Evolutionary conservation across 2,329 filamentous ascomycete genomes (phyloP), one percentile per base, ranked within the genome.

Genomic region (Apiospora aurea): DNA sequence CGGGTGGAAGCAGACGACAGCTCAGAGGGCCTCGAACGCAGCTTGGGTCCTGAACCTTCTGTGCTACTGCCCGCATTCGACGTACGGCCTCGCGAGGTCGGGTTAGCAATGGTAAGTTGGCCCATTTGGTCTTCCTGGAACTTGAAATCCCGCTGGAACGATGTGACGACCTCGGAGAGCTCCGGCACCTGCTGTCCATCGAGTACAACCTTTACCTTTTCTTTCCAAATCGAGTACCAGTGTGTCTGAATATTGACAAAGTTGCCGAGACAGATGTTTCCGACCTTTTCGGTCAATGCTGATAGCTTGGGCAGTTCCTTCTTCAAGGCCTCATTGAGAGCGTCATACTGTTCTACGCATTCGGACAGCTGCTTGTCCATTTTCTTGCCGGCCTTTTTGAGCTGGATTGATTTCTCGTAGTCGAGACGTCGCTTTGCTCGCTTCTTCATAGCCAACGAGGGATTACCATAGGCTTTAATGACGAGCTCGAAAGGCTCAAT

Each of bases 271-370:
- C 94, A 96, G 34, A 93, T 92, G 77, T 95, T 93, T 77, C 96
- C 94, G 73, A 98, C 86, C 77, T 92, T 93, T 74, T 94, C 94
- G 1, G 96, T 98, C 74, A 96, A 84, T 10, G 85, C 83, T 69
- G 96, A 97, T 21, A 99, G 87, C 79, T 92, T 92, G 1, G 96
- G 96, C 67, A 99, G 87, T 80, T 98, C 96, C 75, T 96, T 93
- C 82, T 97, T 98, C 73, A 98, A 87, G 0, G 96, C 94, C 74
- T 97, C 94, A 79, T 98, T 98, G 73, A 99, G 86, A 10, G 95
- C 94, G 53, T 94, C 89, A 81, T 97, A 99, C 79, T 97, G 93
- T 78, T 97, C 94, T 26, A 95, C 94, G 51, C 93, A 90, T 76
- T 97, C 94, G 21, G 89, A 86, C 4, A 95, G 92, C 80, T 96